A percentile compares a stretch with the other conserved stretches of the same genome.
phyloP scores from a whole-genome alignment of 208 protist genomes.

The Herpetomonas samuelpessoai region DNA sequence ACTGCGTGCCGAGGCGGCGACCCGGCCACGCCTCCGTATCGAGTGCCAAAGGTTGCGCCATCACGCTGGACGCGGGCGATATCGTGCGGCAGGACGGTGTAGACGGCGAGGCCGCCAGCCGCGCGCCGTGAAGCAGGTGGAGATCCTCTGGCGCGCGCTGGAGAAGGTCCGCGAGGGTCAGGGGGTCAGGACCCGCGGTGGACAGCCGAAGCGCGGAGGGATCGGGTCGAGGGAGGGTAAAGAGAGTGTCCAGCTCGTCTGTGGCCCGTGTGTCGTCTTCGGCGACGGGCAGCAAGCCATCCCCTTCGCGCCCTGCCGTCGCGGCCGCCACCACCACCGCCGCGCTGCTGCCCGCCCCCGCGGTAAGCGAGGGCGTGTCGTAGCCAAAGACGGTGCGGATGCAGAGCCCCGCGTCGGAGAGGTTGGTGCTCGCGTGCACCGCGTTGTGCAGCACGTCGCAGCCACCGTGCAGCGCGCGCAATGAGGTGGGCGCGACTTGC shows the following conservation, averaged over 20 bases:
- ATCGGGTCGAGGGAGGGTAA: neutral
- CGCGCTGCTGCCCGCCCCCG: neutral
- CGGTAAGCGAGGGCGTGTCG: slow-evolving; percentile 10
- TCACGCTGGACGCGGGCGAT: neutral
- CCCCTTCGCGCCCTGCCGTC: neutral
- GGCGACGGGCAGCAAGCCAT: neutral
- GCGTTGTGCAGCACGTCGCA: slow-evolving; percentile 53
- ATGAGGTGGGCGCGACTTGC: slow-evolving; percentile 31
- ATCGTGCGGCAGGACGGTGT: neutral
- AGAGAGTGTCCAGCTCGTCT: neutral
- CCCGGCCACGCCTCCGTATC: no score
- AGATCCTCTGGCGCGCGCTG: neutral
- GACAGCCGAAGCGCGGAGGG: neutral
- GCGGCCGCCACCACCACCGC: neutral
- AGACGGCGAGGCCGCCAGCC: neutral
- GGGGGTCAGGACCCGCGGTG: neutral
- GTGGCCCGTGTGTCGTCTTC: neutral
- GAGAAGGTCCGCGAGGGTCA: neutral
- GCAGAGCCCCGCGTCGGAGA: slow-evolving; percentile 43
- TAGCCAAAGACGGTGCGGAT: slow-evolving; percentile 62
- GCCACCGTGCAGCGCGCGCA: slow-evolving; percentile 57
- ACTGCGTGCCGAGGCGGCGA: neutral
- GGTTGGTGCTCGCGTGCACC: slow-evolving; percentile 51
- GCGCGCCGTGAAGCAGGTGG: neutral
- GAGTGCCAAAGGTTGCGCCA: no score